Evolutionary conservation across 208 protist genomes (phyloP).

Genomic region (Wallacemonas rigidus): DNA sequence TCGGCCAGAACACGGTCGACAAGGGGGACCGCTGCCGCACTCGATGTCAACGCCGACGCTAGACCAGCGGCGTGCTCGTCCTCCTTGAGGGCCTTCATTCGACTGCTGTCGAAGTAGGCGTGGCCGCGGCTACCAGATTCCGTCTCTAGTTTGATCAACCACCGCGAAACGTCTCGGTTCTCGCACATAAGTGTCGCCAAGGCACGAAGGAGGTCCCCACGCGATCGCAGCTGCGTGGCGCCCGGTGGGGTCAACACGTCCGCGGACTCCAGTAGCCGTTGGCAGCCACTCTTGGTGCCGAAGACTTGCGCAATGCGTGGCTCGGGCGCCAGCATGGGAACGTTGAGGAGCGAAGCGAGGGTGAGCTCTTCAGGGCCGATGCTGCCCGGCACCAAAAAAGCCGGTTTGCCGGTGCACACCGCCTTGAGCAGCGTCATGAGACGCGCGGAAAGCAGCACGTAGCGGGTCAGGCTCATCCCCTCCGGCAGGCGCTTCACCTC

Average conservation of each 20-base stretch:
- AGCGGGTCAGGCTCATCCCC: conserved; percentile 75
- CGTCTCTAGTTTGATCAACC: conserved; percentile 92
- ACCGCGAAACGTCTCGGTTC: conserved; percentile 70
- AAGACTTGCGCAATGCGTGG: conserved; percentile 78
- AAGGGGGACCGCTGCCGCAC: conserved; percentile 10
- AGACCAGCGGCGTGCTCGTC: neutral
- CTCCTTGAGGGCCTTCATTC: conserved; percentile 57
- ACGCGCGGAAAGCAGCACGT: conserved; percentile 69
- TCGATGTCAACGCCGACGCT: neutral
- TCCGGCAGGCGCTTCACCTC: conserved; percentile 64
- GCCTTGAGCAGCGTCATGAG: conserved; percentile 84
- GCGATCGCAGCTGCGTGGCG: conserved; percentile 51
- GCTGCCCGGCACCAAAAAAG: conserved; percentile 86
- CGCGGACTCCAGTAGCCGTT: conserved; percentile 74
- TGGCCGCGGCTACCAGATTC: conserved; percentile 85
- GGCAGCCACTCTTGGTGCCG: conserved; percentile 81
- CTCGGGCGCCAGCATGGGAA: conserved; percentile 84
- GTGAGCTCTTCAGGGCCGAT: conserved; percentile 87
- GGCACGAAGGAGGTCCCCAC: conserved; percentile 57
- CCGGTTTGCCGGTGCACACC: conserved; percentile 55
- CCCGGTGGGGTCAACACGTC: conserved; percentile 77
- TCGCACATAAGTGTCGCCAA: conserved; percentile 71
- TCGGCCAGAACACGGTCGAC: conserved; percentile 51
- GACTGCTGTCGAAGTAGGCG: conserved; percentile 86
- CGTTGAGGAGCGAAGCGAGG: conserved; percentile 76